Percentiles rank a stretch among this genome's conserved stretches.
These are phyloP conservation scores for Nepenthes mirabilis DNA, from an alignment of 148 eudicot species.

Conservation along the genomic window DNA sequence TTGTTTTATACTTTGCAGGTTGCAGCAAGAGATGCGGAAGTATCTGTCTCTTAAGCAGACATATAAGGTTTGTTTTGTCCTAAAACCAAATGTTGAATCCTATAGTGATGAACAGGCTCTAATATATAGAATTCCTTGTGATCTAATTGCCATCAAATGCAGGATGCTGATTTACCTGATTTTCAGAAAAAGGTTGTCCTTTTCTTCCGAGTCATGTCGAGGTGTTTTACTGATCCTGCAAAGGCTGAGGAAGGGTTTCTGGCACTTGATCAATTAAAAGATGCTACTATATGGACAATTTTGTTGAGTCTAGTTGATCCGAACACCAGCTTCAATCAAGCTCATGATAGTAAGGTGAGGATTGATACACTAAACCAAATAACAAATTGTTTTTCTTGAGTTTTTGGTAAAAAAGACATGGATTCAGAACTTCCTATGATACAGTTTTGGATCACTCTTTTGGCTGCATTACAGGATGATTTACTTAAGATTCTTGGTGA, in stretches of 20 bases:
- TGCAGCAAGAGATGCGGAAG: slow-evolving; percentile 90
- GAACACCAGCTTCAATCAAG: slow-evolving; percentile 44
- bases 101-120: not conserved
- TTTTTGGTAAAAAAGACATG: not conserved
- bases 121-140: not conserved
- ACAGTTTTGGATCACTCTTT: not conserved
- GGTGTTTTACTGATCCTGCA: slow-evolving; percentile 68
- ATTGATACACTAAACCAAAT: not conserved
- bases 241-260: slow-evolving; percentile 76
- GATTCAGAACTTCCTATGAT: not conserved
- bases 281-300: slow-evolving; percentile 74
- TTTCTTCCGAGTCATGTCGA: slow-evolving; percentile 74
- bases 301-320: slow-evolving; percentile 53
- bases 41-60: slow-evolving; percentile 82
- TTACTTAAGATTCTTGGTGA: slow-evolving; percentile 70
- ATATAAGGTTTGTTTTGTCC: slow-evolving; percentile 34
- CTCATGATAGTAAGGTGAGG: slow-evolving; percentile 54
- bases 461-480: slow-evolving; percentile 46
- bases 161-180: slow-evolving; percentile 67
- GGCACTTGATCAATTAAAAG: slow-evolving; percentile 87
- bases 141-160: slow-evolving; percentile 16
- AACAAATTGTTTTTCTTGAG: not conserved
- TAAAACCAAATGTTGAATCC: not conserved
- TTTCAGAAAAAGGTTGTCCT: slow-evolving; percentile 50
- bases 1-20: slow-evolving; percentile 39